phyloP scores from a whole-genome alignment of 495 filamentous ascomycete genomes.

The Penicillium longicatenatum region DNA sequence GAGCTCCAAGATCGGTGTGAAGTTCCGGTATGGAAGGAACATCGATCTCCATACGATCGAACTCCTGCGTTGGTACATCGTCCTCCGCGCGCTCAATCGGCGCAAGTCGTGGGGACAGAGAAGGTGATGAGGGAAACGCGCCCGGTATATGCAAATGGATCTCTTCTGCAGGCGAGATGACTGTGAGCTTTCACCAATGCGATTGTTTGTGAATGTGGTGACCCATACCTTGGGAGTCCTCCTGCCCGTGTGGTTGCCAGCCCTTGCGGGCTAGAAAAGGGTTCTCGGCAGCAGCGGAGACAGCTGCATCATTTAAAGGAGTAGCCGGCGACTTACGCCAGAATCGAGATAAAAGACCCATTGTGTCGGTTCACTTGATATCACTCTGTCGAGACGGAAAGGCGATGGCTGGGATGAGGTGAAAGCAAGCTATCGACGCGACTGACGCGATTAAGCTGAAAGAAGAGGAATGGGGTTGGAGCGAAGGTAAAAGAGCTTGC shows the following conservation, averaged over 20 bases:
- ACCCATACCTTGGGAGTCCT: conserved; percentile 1
- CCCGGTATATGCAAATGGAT: conserved; percentile 16
- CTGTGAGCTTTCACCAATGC: neutral
- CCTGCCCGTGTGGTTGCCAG: neutral
- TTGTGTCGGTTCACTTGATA: neutral
- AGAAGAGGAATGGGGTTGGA: neutral
- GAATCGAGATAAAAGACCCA: neutral
- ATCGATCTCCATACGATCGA: conserved; percentile 18
- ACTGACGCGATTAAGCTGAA: neutral
- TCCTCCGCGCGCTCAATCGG: conserved; percentile 13
- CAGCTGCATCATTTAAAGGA: neutral
- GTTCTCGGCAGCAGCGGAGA: neutral
- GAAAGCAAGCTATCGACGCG: neutral
- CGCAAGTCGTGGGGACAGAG: conserved; percentile 20
- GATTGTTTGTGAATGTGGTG: neutral
- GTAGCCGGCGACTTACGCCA: neutral
- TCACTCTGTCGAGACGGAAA: neutral
- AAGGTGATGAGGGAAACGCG: conserved; percentile 24
- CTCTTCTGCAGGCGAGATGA: conserved; percentile 1
- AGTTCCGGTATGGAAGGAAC: conserved; percentile 13
- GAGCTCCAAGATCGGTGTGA: conserved; percentile 22
- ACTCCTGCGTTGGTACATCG: conserved; percentile 3
- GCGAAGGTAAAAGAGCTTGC: no score
- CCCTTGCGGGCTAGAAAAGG: neutral
- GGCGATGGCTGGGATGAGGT: neutral